Conservation (phyloP, 2,329 filamentous ascomycete species). For the Fusarium pilosicola region DNA sequence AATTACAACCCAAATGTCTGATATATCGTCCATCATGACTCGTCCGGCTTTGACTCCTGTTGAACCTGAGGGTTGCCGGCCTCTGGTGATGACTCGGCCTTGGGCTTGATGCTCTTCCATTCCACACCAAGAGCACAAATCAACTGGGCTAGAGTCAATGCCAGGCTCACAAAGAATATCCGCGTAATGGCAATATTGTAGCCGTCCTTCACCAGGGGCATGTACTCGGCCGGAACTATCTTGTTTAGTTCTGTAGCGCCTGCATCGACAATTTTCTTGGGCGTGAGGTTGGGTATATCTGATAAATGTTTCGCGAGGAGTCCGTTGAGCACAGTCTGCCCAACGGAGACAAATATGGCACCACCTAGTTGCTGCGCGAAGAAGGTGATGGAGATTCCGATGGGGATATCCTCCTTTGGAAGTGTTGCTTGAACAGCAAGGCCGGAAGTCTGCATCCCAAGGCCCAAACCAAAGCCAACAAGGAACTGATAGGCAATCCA, state of each 20-base stretch:
- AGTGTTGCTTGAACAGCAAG: slow-evolving; percentile 68
- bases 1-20: background rate
- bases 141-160: slow-evolving; percentile 64
- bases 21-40: slow-evolving; percentile 17
- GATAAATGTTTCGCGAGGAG: slow-evolving; percentile 53
- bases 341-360: slow-evolving; percentile 67
- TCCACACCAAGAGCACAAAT: slow-evolving; percentile 69
- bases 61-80: background rate
- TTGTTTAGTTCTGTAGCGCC: slow-evolving; percentile 70
- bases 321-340: slow-evolving; percentile 63
- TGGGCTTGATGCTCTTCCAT: slow-evolving; percentile 73
- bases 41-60: slow-evolving; percentile 15
- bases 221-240: slow-evolving; percentile 59
- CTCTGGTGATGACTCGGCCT: slow-evolving; percentile 41
- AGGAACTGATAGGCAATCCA: slow-evolving; percentile 72
- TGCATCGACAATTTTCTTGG: slow-evolving; percentile 55
- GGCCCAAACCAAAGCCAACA: slow-evolving; percentile 66
- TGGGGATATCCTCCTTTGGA: slow-evolving; percentile 61
- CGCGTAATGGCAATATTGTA: slow-evolving; percentile 73
- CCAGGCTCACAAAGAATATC: slow-evolving; percentile 71
- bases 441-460: slow-evolving; percentile 66
- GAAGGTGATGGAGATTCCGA: slow-evolving; percentile 65
- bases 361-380: slow-evolving; percentile 69
- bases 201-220: slow-evolving; percentile 65
- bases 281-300: slow-evolving; percentile 55